Conservation (phyloP, 2,329 filamentous ascomycete genomes). For the Thyridium curvatum region DNA sequence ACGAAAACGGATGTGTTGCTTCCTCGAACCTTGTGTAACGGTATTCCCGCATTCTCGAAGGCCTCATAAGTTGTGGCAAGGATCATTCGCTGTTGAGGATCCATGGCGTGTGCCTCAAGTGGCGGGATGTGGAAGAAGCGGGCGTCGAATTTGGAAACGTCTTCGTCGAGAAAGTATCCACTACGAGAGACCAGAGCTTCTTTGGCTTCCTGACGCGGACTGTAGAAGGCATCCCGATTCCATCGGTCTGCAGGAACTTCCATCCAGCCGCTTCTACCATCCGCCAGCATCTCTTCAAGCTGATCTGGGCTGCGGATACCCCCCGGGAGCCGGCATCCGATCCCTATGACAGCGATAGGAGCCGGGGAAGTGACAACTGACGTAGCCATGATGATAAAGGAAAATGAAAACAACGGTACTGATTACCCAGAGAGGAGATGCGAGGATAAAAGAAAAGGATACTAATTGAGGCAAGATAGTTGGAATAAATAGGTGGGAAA, state of each 20-base stretch:
- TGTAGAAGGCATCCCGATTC: conserved; percentile 22
- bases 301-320: conserved; percentile 16
- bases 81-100: conserved; percentile 59
- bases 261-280: conserved; percentile 16
- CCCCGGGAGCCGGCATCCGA: conserved; percentile 17
- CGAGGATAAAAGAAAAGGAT: too few relatives aligned
- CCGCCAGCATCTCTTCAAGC: conserved; percentile 19
- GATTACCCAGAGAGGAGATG: too few relatives aligned
- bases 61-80: conserved; percentile 60
- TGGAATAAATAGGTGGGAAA: too few relatives aligned
- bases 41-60: conserved; percentile 55
- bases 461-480: too few relatives aligned
- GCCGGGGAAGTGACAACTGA: conserved; percentile 7
- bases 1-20: conserved; percentile 4
- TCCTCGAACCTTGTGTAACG: conserved; percentile 1
- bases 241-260: conserved; percentile 19
- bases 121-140: conserved; percentile 66
- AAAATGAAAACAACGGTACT: too few relatives aligned
- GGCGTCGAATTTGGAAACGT: conserved; percentile 48
- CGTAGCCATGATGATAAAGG: too few relatives aligned
- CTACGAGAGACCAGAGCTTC: conserved; percentile 16
- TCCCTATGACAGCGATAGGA: conserved; percentile 18
- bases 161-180: conserved; percentile 38
- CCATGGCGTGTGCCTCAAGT: conserved; percentile 57
- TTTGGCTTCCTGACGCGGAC: conserved; percentile 8